These are phyloP conservation scores for Salix udensis DNA, from an alignment of 345 rosid genomes.

Conservation along the genomic window DNA sequence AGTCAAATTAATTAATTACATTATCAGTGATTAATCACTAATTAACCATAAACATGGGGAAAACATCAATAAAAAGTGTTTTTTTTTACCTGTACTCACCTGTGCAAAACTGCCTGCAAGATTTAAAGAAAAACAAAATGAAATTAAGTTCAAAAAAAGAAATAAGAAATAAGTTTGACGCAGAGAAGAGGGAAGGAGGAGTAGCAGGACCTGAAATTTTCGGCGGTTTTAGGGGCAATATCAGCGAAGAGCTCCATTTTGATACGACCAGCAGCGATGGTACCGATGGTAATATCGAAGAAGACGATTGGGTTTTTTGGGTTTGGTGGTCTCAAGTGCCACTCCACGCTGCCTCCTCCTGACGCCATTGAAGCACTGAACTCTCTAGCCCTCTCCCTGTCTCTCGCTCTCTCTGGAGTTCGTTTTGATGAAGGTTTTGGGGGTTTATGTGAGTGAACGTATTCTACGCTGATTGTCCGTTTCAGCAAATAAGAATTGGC, in stretches of 20 bases:
- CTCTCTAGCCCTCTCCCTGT: background rate
- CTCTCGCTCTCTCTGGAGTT: background rate
- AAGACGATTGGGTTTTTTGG: conserved; percentile 95
- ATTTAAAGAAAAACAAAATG: background rate
- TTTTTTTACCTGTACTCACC: conserved; percentile 71
- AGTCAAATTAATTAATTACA: background rate
- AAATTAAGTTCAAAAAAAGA: background rate
- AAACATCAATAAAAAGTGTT: background rate
- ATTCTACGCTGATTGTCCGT: background rate
- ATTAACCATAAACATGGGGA: background rate
- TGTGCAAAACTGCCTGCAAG: conserved; percentile 87
- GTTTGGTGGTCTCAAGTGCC: conserved; percentile 92
- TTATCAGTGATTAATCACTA: background rate
- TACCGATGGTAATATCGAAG: conserved; percentile 87
- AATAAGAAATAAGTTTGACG: background rate
- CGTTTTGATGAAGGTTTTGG: background rate
- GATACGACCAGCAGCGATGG: conserved; percentile 87
- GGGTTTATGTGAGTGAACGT: background rate
- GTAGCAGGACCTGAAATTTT: conserved; percentile 70
- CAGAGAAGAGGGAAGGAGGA: background rate
- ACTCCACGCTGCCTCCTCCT: conserved; percentile 65
- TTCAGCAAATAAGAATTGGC: background rate
- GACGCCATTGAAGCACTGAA: conserved; percentile 39
- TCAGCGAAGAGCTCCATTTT: conserved; percentile 99
- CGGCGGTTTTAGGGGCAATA: conserved; percentile 82